Evolutionary conservation across 2,329 filamentous ascomycete species (phyloP).

Genomic region (Drechmeria coniospora): DNA sequence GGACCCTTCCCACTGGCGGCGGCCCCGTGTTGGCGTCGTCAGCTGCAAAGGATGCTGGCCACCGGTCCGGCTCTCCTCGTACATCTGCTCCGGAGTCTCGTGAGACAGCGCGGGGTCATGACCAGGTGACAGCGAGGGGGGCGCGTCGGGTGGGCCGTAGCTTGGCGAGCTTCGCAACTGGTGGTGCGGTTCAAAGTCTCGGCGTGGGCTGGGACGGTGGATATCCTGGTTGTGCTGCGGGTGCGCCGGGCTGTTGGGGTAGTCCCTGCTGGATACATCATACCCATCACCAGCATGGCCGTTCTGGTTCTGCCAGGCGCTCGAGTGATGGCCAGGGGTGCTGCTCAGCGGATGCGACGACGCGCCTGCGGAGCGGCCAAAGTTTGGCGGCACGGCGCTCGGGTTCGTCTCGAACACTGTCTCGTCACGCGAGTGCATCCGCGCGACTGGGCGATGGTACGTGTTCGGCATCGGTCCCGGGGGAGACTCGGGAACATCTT

Average conservation of each 20-base stretch:
- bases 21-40: constrained; percentile 26
- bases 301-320: constrained; percentile 9
- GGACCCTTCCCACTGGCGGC: constrained; percentile 18
- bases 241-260: constrained; percentile 18
- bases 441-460: constrained; percentile 9
- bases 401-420: constrained; percentile 21
- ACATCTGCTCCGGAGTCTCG: constrained; percentile 42
- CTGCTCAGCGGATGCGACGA: constrained; percentile 13
- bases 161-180: constrained; percentile 15
- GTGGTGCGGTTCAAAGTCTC: constrained; percentile 21
- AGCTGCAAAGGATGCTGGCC: constrained; percentile 27
- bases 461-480: constrained; percentile 11
- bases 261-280: constrained; percentile 18
- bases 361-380: constrained; percentile 18
- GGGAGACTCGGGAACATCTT: constrained; percentile 45
- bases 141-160: constrained; percentile 32
- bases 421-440: constrained; percentile 18
- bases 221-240: constrained; percentile 14
- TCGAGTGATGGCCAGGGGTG: constrained; percentile 8
- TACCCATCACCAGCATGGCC: constrained; percentile 11
- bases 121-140: constrained; percentile 44
- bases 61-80: constrained; percentile 35
- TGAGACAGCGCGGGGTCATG: constrained; percentile 39
- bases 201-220: constrained; percentile 15
- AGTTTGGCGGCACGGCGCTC: constrained; percentile 28